These are phyloP conservation scores for Hypomontagnella submonticulosa DNA, from an alignment of 495 filamentous ascomycete genomes.

Conservation along the genomic window DNA sequence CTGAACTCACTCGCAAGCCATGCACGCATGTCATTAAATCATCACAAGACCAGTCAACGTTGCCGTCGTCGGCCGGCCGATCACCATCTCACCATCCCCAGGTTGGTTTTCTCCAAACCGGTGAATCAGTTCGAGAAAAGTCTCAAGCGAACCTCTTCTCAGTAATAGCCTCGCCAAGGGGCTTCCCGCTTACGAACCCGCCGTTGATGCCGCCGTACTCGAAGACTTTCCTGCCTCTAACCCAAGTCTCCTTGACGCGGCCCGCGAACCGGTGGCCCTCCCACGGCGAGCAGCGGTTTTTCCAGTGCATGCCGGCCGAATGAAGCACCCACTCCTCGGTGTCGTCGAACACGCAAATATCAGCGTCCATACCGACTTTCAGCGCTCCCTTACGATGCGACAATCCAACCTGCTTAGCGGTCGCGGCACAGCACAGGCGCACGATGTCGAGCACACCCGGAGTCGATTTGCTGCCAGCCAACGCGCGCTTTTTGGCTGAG, in stretches of 20 bases:
- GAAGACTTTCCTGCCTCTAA: conserved; percentile 82
- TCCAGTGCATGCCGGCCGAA: conserved; percentile 80
- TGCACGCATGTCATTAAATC: conserved; percentile 36
- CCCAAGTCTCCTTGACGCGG: conserved; percentile 88
- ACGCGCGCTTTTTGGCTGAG: conserved; percentile 67
- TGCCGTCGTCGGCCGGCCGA: not conserved
- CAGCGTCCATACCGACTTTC: conserved; percentile 86
- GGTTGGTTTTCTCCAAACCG: not conserved
- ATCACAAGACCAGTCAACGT: conserved; percentile 22
- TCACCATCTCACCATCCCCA: not conserved
- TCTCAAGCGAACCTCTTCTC: conserved; percentile 52
- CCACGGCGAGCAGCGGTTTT: conserved; percentile 95
- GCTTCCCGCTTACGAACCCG: conserved; percentile 54
- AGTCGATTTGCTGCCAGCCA: conserved; percentile 53
- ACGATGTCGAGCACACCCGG: conserved; percentile 78
- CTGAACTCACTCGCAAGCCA: conserved; percentile 29
- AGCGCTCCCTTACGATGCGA: conserved; percentile 83
- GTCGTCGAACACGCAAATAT: conserved; percentile 93
- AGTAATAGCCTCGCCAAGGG: conserved; percentile 55
- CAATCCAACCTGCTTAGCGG: conserved; percentile 91
- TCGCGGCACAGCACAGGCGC: conserved; percentile 85
- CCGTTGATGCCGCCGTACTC: conserved; percentile 55
- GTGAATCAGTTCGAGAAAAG: not conserved
- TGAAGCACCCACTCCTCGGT: conserved; percentile 77
- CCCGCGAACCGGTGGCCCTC: conserved; percentile 84